These are phyloP conservation scores for Venturiaceae sp. DNA, from an alignment of 2,329 filamentous ascomycete genomes.

Conservation along the genomic window DNA sequence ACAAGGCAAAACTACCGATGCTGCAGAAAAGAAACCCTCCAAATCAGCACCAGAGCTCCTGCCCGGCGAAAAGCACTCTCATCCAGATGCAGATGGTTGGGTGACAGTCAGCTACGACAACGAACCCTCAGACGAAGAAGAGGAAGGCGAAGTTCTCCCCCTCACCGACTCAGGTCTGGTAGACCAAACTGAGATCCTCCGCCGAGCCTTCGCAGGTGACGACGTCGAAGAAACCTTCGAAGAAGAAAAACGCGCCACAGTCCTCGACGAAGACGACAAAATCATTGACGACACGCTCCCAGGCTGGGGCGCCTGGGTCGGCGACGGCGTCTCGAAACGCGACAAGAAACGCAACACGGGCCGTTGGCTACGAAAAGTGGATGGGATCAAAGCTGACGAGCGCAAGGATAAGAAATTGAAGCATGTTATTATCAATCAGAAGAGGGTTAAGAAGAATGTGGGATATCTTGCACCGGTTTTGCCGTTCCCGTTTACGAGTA, in stretches of 20 bases:
- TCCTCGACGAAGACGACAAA: slow-evolving; percentile 73
- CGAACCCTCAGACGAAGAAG: slow-evolving; percentile 15
- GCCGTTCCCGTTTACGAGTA: slow-evolving; percentile 82
- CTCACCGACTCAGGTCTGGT: slow-evolving; percentile 1
- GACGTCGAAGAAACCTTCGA: slow-evolving; percentile 76
- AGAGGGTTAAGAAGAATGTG: slow-evolving; percentile 78
- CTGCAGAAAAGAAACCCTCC: neutral
- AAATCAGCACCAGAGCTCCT: neutral
- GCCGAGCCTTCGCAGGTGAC: slow-evolving; percentile 70
- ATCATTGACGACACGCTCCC: slow-evolving; percentile 75
- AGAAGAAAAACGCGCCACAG: slow-evolving; percentile 63
- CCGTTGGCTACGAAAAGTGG: slow-evolving; percentile 53
- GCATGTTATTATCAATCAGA: slow-evolving; percentile 87
- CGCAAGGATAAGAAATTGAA: slow-evolving; percentile 76
- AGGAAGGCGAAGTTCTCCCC: slow-evolving; percentile 16
- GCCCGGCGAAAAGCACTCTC: slow-evolving; percentile 5
- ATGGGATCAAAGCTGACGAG: slow-evolving; percentile 66
- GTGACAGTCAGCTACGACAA: slow-evolving; percentile 30
- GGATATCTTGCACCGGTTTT: slow-evolving; percentile 78
- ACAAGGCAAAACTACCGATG: neutral
- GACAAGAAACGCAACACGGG: slow-evolving; percentile 43
- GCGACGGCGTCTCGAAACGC: slow-evolving; percentile 66
- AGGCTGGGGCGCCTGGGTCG: slow-evolving; percentile 90
- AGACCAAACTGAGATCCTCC: slow-evolving; percentile 42
- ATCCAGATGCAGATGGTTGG: slow-evolving; percentile 31